A percentile compares a stretch with the other conserved stretches of the same genome.
phyloP scores from a whole-genome alignment of 2,329 filamentous ascomycete species.

The Penicillium sp. region DNA sequence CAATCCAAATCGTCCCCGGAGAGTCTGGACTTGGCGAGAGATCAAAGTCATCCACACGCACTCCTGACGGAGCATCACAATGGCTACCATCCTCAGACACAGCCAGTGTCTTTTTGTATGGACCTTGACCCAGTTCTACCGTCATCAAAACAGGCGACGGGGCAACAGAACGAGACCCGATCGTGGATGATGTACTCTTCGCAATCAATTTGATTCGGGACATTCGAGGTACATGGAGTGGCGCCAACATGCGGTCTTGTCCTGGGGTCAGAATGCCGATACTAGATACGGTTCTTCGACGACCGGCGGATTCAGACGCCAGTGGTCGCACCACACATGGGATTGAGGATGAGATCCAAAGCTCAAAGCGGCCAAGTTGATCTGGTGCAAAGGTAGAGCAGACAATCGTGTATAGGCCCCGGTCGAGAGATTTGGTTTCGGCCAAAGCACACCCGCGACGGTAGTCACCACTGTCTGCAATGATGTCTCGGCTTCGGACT shows the following conservation, averaged over 20 bases:
- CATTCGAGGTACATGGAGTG: conserved; percentile 57
- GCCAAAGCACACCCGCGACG: conserved; percentile 76
- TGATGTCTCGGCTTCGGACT: conserved; percentile 73
- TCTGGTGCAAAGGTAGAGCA: conserved; percentile 87
- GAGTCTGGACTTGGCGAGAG: conserved; percentile 65
- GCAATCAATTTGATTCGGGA: conserved; percentile 64
- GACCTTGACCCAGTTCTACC: conserved; percentile 72
- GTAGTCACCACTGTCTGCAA: conserved; percentile 86
- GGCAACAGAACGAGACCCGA: conserved; percentile 43
- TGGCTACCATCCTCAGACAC: conserved; percentile 75
- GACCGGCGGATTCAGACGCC: conserved; percentile 73
- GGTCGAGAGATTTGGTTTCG: conserved; percentile 62
- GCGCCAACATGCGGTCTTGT: conserved; percentile 58
- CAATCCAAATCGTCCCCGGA: conserved; percentile 71
- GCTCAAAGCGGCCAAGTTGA: conserved; percentile 72
- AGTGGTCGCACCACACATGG: conserved; percentile 62
- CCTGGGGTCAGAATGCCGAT: conserved; percentile 56
- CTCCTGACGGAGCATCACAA: conserved; percentile 65
- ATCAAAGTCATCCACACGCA: conserved; percentile 75
- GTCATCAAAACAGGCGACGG: conserved; percentile 67
- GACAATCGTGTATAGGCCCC: conserved; percentile 82
- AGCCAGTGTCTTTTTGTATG: conserved; percentile 66
- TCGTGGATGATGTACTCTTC: conserved; percentile 49
- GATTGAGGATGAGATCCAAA: conserved; percentile 70
- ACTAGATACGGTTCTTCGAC: conserved; percentile 59